A percentile compares a stretch with the other conserved stretches of the same genome.
Evolutionary conservation across 768 basidiomycete genomes (phyloP).

Genomic region (Gymnopilus junonius): DNA sequence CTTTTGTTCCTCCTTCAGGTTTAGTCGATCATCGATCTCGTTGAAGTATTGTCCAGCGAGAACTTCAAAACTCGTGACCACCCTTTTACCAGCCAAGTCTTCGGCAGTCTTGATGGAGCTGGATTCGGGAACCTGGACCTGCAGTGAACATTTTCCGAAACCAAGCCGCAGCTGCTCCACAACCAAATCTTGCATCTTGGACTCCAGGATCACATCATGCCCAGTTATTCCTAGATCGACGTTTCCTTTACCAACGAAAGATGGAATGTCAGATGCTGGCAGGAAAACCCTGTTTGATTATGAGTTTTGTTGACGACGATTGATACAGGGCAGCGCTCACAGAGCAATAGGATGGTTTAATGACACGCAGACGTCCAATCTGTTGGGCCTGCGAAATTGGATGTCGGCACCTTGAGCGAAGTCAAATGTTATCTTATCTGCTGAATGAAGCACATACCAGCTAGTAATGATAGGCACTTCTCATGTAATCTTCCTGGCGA

Average conservation of each 20-base stretch:
- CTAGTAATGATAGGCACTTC: conserved; percentile 83
- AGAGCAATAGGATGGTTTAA: conserved; percentile 93
- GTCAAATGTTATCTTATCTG: conserved; percentile 13
- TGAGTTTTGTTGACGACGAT: background rate
- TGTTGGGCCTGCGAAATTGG: conserved; percentile 84
- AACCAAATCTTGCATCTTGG: conserved; percentile 78
- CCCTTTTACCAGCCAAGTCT: conserved; percentile 85
- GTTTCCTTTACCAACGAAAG: conserved; percentile 97
- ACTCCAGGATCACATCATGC: conserved; percentile 95
- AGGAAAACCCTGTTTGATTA: conserved; percentile 80
- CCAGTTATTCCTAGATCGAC: conserved; percentile 98
- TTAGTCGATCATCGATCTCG: conserved; percentile 57
- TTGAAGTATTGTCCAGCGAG: conserved; percentile 81
- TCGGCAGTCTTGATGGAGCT: conserved; percentile 72
- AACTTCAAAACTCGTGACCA: conserved; percentile 96
- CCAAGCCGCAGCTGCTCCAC: conserved; percentile 82
- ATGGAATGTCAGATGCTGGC: conserved; percentile 95
- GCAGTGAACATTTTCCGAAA: conserved; percentile 90
- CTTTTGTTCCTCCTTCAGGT: conserved; percentile 51
- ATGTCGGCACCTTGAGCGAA: conserved; percentile 82
- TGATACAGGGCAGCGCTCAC: conserved; percentile 50
- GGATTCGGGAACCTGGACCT: conserved; percentile 89
- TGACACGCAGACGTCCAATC: conserved; percentile 93
- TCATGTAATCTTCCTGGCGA: conserved; percentile 84
- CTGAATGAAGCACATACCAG: conserved; percentile 54